Conservation (phyloP, 2,329 filamentous ascomycete genomes). For the Aspergillus tanneri region DNA sequence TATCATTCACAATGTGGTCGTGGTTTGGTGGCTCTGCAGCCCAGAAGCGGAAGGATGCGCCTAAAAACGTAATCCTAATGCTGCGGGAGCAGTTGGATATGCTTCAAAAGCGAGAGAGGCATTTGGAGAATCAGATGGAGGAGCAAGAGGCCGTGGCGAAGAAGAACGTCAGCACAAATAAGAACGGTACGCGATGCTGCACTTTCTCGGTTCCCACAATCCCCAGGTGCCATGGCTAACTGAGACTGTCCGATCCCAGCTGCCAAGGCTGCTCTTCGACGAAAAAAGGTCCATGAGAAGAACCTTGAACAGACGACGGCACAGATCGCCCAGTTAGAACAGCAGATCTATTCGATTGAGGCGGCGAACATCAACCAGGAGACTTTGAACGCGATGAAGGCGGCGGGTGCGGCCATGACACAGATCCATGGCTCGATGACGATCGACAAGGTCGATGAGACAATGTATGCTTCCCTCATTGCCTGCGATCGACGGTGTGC, state of each 20-base stretch:
- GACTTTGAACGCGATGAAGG: conserved; percentile 91
- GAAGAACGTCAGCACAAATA: conserved; percentile 87
- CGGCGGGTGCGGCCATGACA: conserved; percentile 86
- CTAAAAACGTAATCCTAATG: conserved; percentile 93
- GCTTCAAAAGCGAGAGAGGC: conserved; percentile 93
- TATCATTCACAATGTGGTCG: conserved; percentile 61
- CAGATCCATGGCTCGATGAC: conserved; percentile 87
- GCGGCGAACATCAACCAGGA: conserved; percentile 98
- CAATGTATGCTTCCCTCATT: conserved; percentile 66
- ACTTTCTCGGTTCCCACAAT: no score
- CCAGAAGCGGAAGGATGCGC: conserved; percentile 85
- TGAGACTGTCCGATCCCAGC: conserved; percentile 53
- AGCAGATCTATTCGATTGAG: conserved; percentile 95
- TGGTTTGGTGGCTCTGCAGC: conserved; percentile 87
- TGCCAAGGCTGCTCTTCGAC: conserved; percentile 82
- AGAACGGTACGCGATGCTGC: conserved; percentile 74
- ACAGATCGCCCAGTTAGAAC: conserved; percentile 89
- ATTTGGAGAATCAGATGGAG: conserved; percentile 86
- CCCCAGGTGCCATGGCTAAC: no score
- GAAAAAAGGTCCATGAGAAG: conserved; percentile 93
- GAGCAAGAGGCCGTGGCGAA: conserved; percentile 86
- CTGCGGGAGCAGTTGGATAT: conserved; percentile 90
- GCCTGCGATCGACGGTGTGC: conserved; percentile 1
- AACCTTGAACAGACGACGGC: conserved; percentile 85
- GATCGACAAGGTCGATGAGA: conserved; percentile 90